phyloP scores from a whole-genome alignment of 176 grass and related monocot species.

The Cymbopogon citratus region DNA sequence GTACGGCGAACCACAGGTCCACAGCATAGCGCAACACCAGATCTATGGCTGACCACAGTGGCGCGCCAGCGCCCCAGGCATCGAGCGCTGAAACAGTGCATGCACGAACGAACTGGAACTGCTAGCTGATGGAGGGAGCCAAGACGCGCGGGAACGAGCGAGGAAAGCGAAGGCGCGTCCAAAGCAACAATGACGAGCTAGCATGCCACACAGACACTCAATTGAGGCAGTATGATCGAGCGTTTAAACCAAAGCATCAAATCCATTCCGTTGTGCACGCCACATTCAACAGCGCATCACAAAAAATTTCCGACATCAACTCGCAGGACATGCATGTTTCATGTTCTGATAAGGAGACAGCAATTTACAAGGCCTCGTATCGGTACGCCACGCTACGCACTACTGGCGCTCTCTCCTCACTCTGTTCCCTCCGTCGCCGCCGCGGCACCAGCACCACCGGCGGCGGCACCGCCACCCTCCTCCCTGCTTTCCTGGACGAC shows the following conservation, averaged over 20 bases:
- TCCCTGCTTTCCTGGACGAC: neutral
- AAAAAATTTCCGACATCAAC: neutral
- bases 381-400: neutral
- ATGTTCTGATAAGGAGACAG: neutral
- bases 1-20: neutral
- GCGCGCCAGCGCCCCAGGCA: neutral
- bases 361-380: neutral
- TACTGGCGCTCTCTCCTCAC: neutral
- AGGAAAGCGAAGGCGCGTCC: neutral
- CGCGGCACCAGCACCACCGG: neutral
- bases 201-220: too few relatives aligned
- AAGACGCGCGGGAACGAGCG: neutral
- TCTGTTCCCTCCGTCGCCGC: neutral
- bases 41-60: neutral
- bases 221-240: neutral
- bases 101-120: neutral
- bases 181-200: neutral
- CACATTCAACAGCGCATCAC: neutral
- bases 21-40: too few relatives aligned
- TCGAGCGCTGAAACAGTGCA: neutral
- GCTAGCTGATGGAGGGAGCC: neutral
- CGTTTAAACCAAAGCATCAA: conserved; percentile 21
- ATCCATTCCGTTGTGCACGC: conserved; percentile 9
- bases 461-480: neutral
- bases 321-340: neutral